Evolutionary conservation across 176 grass and related monocot genomes (phyloP), one percentile per base, ranked within the genome.

Genomic region (Typha latifolia): DNA sequence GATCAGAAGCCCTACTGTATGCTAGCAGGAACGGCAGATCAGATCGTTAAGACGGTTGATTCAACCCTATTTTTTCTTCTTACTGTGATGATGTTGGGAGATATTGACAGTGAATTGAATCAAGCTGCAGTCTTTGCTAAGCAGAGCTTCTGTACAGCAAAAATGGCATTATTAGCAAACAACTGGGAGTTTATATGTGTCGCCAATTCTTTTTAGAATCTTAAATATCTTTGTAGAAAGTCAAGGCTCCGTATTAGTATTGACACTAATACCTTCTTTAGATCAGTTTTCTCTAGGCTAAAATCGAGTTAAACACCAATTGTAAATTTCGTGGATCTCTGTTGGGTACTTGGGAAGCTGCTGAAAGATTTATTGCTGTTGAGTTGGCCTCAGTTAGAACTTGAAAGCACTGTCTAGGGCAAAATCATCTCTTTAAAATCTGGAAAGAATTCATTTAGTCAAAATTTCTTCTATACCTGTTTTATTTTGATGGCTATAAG

Each of bases 1-100:
- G 76, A 80, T 84, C 84, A 5, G 94, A 99, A 68, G 77, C 74
- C 2, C 77, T 87, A 21, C 69, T 93, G 22, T 79, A 55, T 67
- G 47, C 86, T 1, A 75, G 75, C 32, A 76, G 82, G 47, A 99
- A 87, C 66, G 68, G 86, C 59, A 84, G 85, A 68, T 52, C 78
- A 3, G 81, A 90, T 59, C 53, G 49, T 65, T 76, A 43, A 68
- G 15, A 63, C 56, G 16, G 9, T 77, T 5, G 47, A 49, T 55
- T 68, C 14, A 27, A 16, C 49, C 12, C 73, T 63, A 67, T 27
- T 72, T 64, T 67, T 64, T 67, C 43, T 12, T 37, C 75, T 12
- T 69, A 12, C 63, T 26, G 53, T 19, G 53, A 21, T 1, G 37
- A 43, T 43, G 37, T 6, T 43, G 37, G 37, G 37, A 43, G 37